phyloP scores from a whole-genome alignment of 805 yeast species.

The Teunomyces gatunensis region DNA sequence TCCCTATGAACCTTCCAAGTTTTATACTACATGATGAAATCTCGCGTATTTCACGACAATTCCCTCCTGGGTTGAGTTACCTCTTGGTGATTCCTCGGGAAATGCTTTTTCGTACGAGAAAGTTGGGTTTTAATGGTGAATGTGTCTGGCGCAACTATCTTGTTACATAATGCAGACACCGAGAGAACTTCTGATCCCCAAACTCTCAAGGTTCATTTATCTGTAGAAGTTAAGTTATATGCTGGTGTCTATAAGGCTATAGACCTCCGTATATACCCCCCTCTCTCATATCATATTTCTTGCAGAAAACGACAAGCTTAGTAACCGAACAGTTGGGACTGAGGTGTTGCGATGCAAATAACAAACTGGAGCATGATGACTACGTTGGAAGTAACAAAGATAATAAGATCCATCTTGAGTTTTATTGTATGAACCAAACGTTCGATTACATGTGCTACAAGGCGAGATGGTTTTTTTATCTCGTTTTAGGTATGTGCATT shows the following conservation, averaged over 20 bases:
- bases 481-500: constrained; percentile 2
- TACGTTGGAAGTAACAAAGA: constrained; percentile 5
- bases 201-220: constrained; percentile 1
- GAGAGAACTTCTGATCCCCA: constrained; percentile 48
- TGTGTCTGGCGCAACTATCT: constrained; percentile 51
- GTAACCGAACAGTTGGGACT: not conserved
- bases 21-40: constrained; percentile 60
- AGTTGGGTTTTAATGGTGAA: constrained; percentile 44
- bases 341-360: not conserved
- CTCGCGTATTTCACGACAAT: constrained; percentile 50
- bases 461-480: not conserved
- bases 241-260: not conserved
- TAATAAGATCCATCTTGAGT: constrained; percentile 6
- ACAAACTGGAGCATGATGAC: constrained; percentile 6
- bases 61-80: constrained; percentile 44
- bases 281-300: not conserved
- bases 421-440: constrained; percentile 6
- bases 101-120: constrained; percentile 29
- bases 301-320: not conserved
- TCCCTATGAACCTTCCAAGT: constrained; percentile 63
- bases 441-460: constrained; percentile 10
- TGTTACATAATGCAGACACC: constrained; percentile 45
- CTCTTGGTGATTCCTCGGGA: constrained; percentile 34
- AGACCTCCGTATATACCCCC: not conserved
- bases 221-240: constrained; percentile 3